phyloP scores from a whole-genome alignment of 2,329 filamentous ascomycete species.

The Colletotrichum musicola region DNA sequence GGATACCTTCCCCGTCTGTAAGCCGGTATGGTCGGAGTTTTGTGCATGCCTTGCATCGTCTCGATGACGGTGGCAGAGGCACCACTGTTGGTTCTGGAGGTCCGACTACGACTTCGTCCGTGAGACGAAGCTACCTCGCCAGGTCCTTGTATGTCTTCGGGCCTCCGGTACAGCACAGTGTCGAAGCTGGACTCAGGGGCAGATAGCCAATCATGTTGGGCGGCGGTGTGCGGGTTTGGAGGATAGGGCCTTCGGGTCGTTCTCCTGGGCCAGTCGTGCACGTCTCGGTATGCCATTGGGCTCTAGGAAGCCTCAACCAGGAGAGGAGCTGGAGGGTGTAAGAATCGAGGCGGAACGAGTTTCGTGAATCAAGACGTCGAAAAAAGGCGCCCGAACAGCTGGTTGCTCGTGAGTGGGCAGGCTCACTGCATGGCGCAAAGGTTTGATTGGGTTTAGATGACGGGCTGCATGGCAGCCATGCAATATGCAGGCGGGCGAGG shows the following conservation, averaged over 20 bases:
- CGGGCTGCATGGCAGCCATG: constrained; percentile 37
- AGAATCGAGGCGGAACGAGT: constrained; percentile 12
- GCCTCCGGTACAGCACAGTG: constrained; percentile 51
- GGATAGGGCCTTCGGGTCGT: constrained; percentile 31
- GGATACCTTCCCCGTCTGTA: constrained; percentile 36
- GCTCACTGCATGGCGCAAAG: constrained; percentile 32
- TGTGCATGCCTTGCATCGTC: constrained; percentile 37
- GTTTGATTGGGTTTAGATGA: constrained; percentile 39
- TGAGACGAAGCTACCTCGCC: constrained; percentile 47
- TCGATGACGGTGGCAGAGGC: constrained; percentile 29
- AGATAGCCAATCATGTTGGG: constrained; percentile 48
- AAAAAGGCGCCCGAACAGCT: constrained; percentile 37
- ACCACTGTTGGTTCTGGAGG: constrained; percentile 27
- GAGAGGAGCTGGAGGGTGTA: constrained; percentile 9
- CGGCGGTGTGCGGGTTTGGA: constrained; percentile 43
- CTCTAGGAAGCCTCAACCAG: constrained; percentile 36
- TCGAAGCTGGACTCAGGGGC: constrained; percentile 44
- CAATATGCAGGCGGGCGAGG: constrained; percentile 31
- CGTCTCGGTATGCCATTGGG: constrained; percentile 41
- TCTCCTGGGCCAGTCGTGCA: constrained; percentile 39
- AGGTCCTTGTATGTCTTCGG: constrained; percentile 47
- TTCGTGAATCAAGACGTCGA: constrained; percentile 22
- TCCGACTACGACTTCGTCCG: constrained; percentile 41
- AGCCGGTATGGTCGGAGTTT: constrained; percentile 20
- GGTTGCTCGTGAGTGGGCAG: constrained; percentile 37